Base-by-base conservation (phyloP, 768 basidiomycete genomes). In the Hypsizygus marmoreus region DNA sequence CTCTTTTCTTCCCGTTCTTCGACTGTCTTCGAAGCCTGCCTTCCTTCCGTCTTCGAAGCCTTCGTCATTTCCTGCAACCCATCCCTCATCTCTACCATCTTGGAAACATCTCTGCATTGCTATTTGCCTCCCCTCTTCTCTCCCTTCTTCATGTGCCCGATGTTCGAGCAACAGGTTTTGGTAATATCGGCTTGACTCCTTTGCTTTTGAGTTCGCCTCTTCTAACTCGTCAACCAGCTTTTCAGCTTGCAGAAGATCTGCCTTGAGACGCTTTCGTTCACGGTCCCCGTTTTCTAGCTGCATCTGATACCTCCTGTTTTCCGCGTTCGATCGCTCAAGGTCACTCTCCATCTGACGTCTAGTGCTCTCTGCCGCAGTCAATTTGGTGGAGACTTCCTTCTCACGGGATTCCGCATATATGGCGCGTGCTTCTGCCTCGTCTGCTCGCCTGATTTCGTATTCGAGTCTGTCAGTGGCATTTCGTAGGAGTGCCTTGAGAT, bases 401-500 rank as follows among this genome's bases (percentile, higher is more conserved):
- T 72, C 72, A 40, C 67, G 65, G n/a, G 61, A 55, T 61, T 83
- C 82, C 22, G 82, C 74, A 34, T 65, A 69, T 37, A 75, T 74
- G 33, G 78, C 81, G 31, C 81, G 74, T 30, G 66, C 51, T 26
- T 72, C 72, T 0, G 77, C 76, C 28, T 75, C 70, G 34, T 77
- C 76, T n/a, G 75, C 79, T 36, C 79, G 67, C 20, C 73, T 72
- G 42, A 72, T 76, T 66, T 84, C 82, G 36, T 72, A 65, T 55
- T 84, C 78, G 29, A 87, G 68, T 37, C 74, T 71, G 41, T 81
- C 79, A 14, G 73, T 72, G 4, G 82, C 73, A 35, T 62, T 64
- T 41, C 74, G 70, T 17, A 85, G 71, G 19, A 80, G 56, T 22
- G 71, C 68, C 58, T 81, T 83, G 49, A 83, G 70, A 45, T 75